Evolutionary conservation across 768 basidiomycete genomes (phyloP), one percentile per base, ranked within the genome.

Genomic region (Naganishia randhawae): DNA sequence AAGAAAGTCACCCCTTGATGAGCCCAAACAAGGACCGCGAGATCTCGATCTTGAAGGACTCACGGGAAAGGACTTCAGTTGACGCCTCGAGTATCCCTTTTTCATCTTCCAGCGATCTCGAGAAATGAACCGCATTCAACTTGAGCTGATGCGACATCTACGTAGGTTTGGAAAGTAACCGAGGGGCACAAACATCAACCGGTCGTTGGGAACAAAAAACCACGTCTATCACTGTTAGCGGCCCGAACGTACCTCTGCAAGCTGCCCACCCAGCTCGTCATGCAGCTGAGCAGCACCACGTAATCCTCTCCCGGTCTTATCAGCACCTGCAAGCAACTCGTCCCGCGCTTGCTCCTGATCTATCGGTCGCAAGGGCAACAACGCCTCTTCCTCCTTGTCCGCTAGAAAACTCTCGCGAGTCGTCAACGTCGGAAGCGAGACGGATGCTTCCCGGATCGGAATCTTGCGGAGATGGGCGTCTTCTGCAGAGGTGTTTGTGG

Each of bases 61-160:
- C 91, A 27, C 84, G 83, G 73, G 90, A 90, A 17, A 98, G 74
- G 78, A 90, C 89, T 72, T 84, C 83, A 70, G 87, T 84, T 14
- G 90, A 85, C 11, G 83, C 82, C 33, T 86, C 85, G 1, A 96
- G 77, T 9, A 92, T 84, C 0, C 83, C 82, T 73, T 89, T 86
- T 78, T 97, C 94, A 65, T 87, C 87, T 48, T 82, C 86, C 1
- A 98, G 82, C 13, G 86, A 82, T 4, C 83, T 83, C 5, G 88
- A 85, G 76, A 97, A 94, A 73, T 91, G 86, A 0, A 88, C 76
- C 0, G 92, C 88, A 72, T 95, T 95, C 27, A 85, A 83, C 73
- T 89, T 90, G 57, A 98, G 86, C 76, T 92, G 91, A 11, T 86
- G 82, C 0, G 92, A 91, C 94, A 98, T 97, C 66, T 86, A 79